Conservation (phyloP, 495 filamentous ascomycete species). For the Lineolata rhizophorae region DNA sequence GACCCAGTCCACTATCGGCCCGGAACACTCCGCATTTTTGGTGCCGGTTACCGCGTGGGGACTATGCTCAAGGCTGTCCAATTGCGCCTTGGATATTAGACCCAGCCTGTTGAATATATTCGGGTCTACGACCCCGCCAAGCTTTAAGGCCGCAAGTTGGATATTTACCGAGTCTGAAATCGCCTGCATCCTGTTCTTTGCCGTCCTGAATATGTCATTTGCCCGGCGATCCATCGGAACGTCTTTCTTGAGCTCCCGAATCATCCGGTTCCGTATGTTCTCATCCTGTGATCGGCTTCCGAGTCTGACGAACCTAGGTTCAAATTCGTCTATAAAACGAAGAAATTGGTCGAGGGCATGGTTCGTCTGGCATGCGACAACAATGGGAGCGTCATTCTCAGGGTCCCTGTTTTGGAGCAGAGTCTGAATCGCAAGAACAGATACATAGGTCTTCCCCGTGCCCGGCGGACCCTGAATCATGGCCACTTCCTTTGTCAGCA, state of each 20-base stretch:
- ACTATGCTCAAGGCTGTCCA: too few relatives aligned
- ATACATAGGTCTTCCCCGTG: constrained; percentile 72
- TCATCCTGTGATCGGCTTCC: constrained; percentile 53
- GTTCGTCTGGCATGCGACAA: constrained; percentile 75
- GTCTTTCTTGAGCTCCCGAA: constrained; percentile 27
- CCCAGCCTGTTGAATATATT: too few relatives aligned
- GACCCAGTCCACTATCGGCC: too few relatives aligned
- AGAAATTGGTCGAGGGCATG: constrained; percentile 83
- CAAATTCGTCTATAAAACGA: constrained; percentile 37
- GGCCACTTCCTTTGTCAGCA: constrained; percentile 49
- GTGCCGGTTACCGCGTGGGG: too few relatives aligned
- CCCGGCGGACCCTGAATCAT: constrained; percentile 85
- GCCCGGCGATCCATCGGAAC: too few relatives aligned
- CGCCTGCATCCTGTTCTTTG: too few relatives aligned
- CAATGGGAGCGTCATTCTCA: constrained; percentile 42
- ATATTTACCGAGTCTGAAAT: too few relatives aligned
- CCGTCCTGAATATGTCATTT: too few relatives aligned
- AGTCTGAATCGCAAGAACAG: constrained; percentile 44
- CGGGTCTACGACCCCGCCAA: too few relatives aligned
- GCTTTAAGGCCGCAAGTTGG: too few relatives aligned
- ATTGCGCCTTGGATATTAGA: too few relatives aligned
- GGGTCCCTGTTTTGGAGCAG: constrained; percentile 34
- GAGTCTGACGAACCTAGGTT: constrained; percentile 48
- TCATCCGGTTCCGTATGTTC: constrained; percentile 40
- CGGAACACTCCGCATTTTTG: too few relatives aligned